These are phyloP conservation scores for Candida labiduridarum DNA, from an alignment of 1,139 yeast species.

Conservation along the genomic window DNA sequence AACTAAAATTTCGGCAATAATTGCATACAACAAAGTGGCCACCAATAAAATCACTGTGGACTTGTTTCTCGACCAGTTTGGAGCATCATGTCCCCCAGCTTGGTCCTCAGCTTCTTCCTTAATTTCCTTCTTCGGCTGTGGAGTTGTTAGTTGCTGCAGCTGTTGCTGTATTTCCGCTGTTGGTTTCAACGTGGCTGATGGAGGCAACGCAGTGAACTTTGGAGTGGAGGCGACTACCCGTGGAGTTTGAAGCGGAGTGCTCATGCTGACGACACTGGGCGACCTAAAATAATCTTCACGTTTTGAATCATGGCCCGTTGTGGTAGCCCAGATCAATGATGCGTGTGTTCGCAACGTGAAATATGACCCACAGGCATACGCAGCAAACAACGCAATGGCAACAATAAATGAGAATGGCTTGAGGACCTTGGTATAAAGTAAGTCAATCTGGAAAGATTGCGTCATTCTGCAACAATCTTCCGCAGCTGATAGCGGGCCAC, in stretches of 20 bases:
- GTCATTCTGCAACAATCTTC: constrained; percentile 64
- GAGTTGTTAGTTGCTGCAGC: neutral
- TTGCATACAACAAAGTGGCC: constrained; percentile 86
- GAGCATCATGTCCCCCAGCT: constrained; percentile 89
- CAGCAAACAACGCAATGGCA: constrained; percentile 76
- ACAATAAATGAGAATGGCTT: constrained; percentile 84
- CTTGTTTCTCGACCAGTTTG: constrained; percentile 91
- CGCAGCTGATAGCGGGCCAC: constrained; percentile 22
- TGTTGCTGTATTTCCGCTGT: neutral
- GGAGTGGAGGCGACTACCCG: constrained; percentile 15
- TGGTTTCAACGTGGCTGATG: constrained; percentile 15
- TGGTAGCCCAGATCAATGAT: constrained; percentile 87
- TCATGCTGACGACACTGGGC: constrained; percentile 38
- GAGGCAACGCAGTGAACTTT: constrained; percentile 11
- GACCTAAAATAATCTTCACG: constrained; percentile 29
- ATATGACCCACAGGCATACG: constrained; percentile 88
- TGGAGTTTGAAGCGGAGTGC: constrained; percentile 26
- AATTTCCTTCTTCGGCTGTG: constrained; percentile 12
- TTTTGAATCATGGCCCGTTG: constrained; percentile 34
- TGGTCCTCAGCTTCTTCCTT: constrained; percentile 24
- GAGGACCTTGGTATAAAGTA: constrained; percentile 64
- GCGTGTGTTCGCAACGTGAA: constrained; percentile 96
- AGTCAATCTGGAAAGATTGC: constrained; percentile 75
- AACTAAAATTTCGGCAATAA: constrained; percentile 93
- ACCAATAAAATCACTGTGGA: constrained; percentile 82